These are phyloP conservation scores for Arctium minus DNA, from an alignment of 129 eudicot genomes.

Conservation along the genomic window DNA sequence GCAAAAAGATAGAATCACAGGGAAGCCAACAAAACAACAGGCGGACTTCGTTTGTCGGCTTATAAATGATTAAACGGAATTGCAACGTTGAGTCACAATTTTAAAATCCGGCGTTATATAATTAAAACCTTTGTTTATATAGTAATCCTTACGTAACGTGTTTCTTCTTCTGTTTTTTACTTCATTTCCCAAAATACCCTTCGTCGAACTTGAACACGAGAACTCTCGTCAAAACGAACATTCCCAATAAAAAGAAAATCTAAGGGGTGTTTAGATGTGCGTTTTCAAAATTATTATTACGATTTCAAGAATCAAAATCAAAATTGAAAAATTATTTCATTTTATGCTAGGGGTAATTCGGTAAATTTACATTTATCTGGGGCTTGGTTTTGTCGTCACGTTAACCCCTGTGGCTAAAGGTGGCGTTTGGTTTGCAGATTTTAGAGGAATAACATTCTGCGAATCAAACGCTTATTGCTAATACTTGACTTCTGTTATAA, in stretches of 20 bases:
- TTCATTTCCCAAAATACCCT: slow-evolving; percentile 9
- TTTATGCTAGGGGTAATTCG: not conserved
- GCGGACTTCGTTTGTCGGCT: slow-evolving; percentile 36
- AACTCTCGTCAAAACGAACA: slow-evolving; percentile 7
- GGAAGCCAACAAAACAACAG: slow-evolving; percentile 39
- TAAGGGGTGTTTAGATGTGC: not conserved
- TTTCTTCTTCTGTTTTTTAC: slow-evolving; percentile 29
- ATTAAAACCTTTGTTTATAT: slow-evolving; percentile 21
- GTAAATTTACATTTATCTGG: not conserved
- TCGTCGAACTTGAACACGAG: not conserved
- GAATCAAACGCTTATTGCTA: too few species aligned
- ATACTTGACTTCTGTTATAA: not conserved
- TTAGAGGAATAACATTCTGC: too few species aligned
- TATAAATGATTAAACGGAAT: slow-evolving; percentile 39
- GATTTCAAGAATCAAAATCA: not conserved
- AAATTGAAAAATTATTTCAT: not conserved
- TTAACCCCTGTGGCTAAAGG: not conserved
- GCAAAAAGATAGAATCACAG: slow-evolving; percentile 10
- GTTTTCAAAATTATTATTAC: not conserved
- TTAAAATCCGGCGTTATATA: slow-evolving; percentile 24
- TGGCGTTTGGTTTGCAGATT: too few species aligned
- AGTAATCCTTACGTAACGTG: not conserved
- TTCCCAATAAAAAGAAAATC: not conserved
- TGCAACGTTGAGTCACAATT: slow-evolving; percentile 41
- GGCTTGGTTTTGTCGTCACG: not conserved